Evolutionary conservation across 2,329 filamentous ascomycete genomes (phyloP).

Genomic region (Leptographium wingfieldii): DNA sequence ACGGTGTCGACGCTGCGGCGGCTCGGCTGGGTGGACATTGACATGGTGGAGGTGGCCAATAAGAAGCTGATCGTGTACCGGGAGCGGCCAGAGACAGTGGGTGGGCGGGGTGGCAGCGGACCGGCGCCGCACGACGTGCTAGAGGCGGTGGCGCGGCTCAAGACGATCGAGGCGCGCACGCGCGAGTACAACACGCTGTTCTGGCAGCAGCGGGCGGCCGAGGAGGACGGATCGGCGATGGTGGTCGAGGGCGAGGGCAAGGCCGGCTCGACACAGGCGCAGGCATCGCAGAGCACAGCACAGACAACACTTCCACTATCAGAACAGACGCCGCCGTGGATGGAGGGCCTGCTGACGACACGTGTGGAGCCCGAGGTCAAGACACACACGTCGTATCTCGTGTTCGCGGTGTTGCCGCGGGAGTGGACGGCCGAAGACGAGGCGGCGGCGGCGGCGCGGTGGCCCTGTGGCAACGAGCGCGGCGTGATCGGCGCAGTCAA

Average conservation of each 20-base stretch:
- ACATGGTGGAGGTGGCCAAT: constrained; percentile 82
- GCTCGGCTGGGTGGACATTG: constrained; percentile 80
- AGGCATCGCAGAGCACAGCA: background rate
- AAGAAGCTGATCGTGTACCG: constrained; percentile 69
- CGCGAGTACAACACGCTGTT: constrained; percentile 38
- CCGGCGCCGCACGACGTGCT: constrained; percentile 58
- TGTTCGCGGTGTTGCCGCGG: constrained; percentile 80
- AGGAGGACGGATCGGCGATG: constrained; percentile 7
- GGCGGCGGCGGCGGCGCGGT: constrained; percentile 47
- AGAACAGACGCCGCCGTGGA: constrained; percentile 31
- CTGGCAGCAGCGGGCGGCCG: constrained; percentile 8
- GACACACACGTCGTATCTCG: constrained; percentile 92
- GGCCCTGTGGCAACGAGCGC: constrained; percentile 45
- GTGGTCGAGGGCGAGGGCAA: constrained; percentile 6
- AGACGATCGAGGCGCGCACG: constrained; percentile 58
- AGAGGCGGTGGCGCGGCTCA: constrained; percentile 63
- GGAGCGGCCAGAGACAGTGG: constrained; percentile 62
- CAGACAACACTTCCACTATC: background rate
- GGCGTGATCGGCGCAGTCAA: constrained; percentile 40
- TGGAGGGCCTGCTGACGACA: constrained; percentile 67
- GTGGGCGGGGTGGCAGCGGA: constrained; percentile 45
- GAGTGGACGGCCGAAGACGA: constrained; percentile 82
- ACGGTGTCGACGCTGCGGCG: constrained; percentile 72
- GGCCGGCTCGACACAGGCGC: background rate
- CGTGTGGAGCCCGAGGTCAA: constrained; percentile 80